These are phyloP conservation scores for Chalciporus piperatus DNA, from an alignment of 768 basidiomycete species.

Conservation along the genomic window DNA sequence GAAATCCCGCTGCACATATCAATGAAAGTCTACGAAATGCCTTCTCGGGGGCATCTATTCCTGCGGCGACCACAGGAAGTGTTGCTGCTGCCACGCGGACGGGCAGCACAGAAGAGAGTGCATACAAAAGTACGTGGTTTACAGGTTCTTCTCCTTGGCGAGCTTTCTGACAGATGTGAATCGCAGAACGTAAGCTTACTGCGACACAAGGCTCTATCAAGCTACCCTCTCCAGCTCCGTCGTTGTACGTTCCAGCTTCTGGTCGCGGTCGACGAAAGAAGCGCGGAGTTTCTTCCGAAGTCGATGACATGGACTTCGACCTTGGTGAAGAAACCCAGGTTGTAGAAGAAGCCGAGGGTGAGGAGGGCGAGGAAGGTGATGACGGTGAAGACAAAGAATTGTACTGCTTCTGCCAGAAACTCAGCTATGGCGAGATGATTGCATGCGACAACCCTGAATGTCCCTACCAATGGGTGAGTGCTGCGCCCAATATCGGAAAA, in stretches of 20 bases:
- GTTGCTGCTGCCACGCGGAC: conserved; percentile 12
- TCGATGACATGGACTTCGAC: conserved; percentile 35
- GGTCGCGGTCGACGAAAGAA: conserved; percentile 34
- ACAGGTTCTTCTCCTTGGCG: background rate
- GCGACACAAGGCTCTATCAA: conserved; percentile 31
- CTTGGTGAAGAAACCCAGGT: conserved; percentile 30
- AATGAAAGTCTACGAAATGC: conserved; percentile 39
- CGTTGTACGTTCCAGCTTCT: conserved; percentile 26
- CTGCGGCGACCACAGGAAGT: conserved; percentile 13
- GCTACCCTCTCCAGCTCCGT: conserved; percentile 34
- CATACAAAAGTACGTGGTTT: conserved; percentile 27
- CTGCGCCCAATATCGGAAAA: background rate
- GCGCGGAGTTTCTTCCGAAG: conserved; percentile 35
- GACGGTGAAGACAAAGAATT: conserved; percentile 55
- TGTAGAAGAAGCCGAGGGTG: conserved; percentile 31
- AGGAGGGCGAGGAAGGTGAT: conserved; percentile 43
- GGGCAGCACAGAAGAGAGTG: conserved; percentile 23
- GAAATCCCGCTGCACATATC: conserved; percentile 40
- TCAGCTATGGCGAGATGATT: conserved; percentile 68
- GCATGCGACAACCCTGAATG: conserved; percentile 59
- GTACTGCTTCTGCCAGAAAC: conserved; percentile 63
- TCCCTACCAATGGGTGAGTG: conserved; percentile 61
- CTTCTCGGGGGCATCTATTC: conserved; percentile 27
- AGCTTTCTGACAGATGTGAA: conserved; percentile 1
- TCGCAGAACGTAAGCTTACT: conserved; percentile 30